Evolutionary conservation across 2,329 filamentous ascomycete genomes (phyloP).

Genomic region (Torrubiella hemipterigena): DNA sequence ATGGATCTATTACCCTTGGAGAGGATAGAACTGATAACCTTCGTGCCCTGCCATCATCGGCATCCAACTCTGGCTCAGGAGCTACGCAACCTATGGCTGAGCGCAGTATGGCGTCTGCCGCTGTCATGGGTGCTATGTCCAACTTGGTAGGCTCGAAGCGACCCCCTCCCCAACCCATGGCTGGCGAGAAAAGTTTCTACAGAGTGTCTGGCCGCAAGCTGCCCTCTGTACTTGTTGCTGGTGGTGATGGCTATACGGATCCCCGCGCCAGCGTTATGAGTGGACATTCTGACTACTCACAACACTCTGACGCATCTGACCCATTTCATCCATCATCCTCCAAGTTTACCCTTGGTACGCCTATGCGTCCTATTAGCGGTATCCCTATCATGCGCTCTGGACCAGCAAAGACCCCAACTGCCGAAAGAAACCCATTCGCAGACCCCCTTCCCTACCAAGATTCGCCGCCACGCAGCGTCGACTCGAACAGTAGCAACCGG

Average conservation of each 20-base stretch:
- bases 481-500: slow-evolving; percentile 7
- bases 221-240: slow-evolving; percentile 47
- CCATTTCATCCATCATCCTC: slow-evolving; percentile 18
- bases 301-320: slow-evolving; percentile 37
- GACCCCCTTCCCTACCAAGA: slow-evolving; percentile 16
- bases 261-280: slow-evolving; percentile 32
- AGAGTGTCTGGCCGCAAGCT: slow-evolving; percentile 54
- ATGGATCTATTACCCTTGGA: slow-evolving; percentile 10
- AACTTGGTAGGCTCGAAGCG: slow-evolving; percentile 29
- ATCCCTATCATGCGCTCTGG: slow-evolving; percentile 50
- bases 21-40: neutral
- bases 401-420: slow-evolving; percentile 51
- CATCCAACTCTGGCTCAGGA: slow-evolving; percentile 11
- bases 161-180: slow-evolving; percentile 16
- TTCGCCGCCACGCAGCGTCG: slow-evolving; percentile 12
- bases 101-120: slow-evolving; percentile 19
- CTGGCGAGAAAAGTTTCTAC: slow-evolving; percentile 47
- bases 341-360: slow-evolving; percentile 40
- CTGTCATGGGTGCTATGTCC: slow-evolving; percentile 37
- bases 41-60: slow-evolving; percentile 8
- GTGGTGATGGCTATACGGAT: slow-evolving; percentile 52
- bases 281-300: slow-evolving; percentile 38
- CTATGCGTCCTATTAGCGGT: slow-evolving; percentile 49
- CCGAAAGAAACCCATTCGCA: slow-evolving; percentile 38
- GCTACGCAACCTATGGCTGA: slow-evolving; percentile 29